These are phyloP conservation scores for Pythium myriotylum DNA, from an alignment of 352 stramenopile species.

Conservation along the genomic window DNA sequence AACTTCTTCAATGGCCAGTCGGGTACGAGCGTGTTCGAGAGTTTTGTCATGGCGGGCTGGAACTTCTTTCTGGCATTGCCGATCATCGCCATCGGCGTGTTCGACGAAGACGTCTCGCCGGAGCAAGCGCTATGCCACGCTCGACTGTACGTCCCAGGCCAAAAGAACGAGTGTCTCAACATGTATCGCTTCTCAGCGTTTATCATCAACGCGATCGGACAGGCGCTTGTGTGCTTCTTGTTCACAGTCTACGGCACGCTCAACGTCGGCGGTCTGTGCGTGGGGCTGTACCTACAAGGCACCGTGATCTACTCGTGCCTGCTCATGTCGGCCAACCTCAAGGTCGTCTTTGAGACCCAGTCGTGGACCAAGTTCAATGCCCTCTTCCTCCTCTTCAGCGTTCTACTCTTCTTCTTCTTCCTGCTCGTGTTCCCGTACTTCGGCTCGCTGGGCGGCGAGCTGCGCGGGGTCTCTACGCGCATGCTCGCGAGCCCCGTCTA, in stretches of 20 bases:
- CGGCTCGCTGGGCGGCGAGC: conserved; percentile 48
- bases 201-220: conserved; percentile 68
- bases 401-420: conserved; percentile 68
- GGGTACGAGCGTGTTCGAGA: conserved; percentile 84
- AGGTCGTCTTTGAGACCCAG: conserved; percentile 76
- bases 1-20: conserved; percentile 86
- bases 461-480: conserved; percentile 53
- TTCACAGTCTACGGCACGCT: conserved; percentile 46
- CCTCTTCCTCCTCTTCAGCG: conserved; percentile 53
- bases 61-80: conserved; percentile 88
- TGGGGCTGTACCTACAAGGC: conserved; percentile 61
- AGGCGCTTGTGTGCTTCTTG: conserved; percentile 70
- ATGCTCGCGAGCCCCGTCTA: conserved; percentile 67
- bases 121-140: conserved; percentile 66
- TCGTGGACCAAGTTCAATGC: conserved; percentile 78
- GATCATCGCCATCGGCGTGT: conserved; percentile 87
- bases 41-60: conserved; percentile 78
- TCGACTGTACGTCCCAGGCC: conserved; percentile 56
- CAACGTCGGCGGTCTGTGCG: conserved; percentile 39
- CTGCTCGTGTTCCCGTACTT: conserved; percentile 62
- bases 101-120: conserved; percentile 74
- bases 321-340: conserved; percentile 76
- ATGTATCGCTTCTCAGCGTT: conserved; percentile 59
- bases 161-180: conserved; percentile 71
- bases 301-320: conserved; percentile 71